phyloP scores from a whole-genome alignment of 805 yeast species.

The Saturnispora hagleri region DNA sequence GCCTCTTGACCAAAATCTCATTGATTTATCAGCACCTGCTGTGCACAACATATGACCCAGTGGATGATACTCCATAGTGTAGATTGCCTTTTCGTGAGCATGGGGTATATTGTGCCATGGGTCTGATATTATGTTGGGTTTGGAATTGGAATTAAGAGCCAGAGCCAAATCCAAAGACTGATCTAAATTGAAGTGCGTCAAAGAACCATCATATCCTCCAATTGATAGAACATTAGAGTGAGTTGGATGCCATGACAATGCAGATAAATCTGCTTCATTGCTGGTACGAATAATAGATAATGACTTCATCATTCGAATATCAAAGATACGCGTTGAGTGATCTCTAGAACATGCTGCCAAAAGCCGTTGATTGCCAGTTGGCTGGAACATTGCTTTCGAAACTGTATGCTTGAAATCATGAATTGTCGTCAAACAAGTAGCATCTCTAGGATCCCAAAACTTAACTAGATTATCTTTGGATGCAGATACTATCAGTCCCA shows the following conservation, averaged over 20 bases:
- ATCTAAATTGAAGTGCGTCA: conserved; percentile 67
- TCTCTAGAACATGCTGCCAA: conserved; percentile 87
- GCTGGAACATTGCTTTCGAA: conserved; percentile 74
- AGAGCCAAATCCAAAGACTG: conserved; percentile 29
- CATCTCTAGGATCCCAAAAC: conserved; percentile 91
- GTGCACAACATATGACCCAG: conserved; percentile 85
- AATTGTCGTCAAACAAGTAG: conserved; percentile 64
- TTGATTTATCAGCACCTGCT: conserved; percentile 89
- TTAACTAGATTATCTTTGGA: conserved; percentile 91
- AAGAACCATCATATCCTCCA: conserved; percentile 84
- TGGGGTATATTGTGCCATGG: conserved; percentile 57
- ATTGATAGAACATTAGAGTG: conserved; percentile 73
- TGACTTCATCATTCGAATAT: conserved; percentile 77
- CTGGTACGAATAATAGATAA: conserved; percentile 57
- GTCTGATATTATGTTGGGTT: conserved; percentile 2
- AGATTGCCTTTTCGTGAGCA: conserved; percentile 92
- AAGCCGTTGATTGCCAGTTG: conserved; percentile 55
- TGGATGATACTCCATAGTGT: conserved; percentile 87
- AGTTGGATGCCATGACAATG: conserved; percentile 88
- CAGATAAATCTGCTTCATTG: conserved; percentile 73
- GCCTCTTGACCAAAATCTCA: conserved; percentile 90
- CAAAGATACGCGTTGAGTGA: conserved; percentile 79
- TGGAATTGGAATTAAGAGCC: neutral
- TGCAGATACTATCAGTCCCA: conserved; percentile 84
- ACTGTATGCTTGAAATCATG: conserved; percentile 94